Percentiles rank a stretch among this genome's conserved stretches.
Evolutionary conservation across 805 yeast genomes (phyloP).

Genomic region (Cyberlindnera japonica): DNA sequence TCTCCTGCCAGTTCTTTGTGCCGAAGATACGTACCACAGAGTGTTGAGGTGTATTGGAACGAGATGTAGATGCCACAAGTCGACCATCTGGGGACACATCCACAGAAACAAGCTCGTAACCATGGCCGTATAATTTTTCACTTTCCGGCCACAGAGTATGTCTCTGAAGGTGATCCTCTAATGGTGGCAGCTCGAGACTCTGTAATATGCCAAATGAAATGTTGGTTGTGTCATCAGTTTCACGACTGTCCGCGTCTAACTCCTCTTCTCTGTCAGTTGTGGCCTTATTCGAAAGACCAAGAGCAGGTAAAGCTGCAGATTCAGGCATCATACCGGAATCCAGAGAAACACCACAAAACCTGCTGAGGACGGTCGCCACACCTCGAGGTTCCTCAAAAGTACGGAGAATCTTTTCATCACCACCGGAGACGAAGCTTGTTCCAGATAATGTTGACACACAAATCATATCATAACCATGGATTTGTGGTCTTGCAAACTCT

Average conservation of each 20-base stretch:
- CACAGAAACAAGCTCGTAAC: slow-evolving; percentile 83
- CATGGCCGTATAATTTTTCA: slow-evolving; percentile 95
- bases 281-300: slow-evolving; percentile 92
- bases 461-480: slow-evolving; percentile 96
- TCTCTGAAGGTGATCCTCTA: slow-evolving; percentile 88
- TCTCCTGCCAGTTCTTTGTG: slow-evolving; percentile 56
- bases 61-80: slow-evolving; percentile 84
- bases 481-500: slow-evolving; percentile 95
- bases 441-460: slow-evolving; percentile 60
- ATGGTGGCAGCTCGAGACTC: slow-evolving; percentile 58
- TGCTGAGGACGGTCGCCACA: slow-evolving; percentile 58
- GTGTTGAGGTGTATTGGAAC: slow-evolving; percentile 78
- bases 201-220: slow-evolving; percentile 46
- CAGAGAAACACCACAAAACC: slow-evolving; percentile 44
- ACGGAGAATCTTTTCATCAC: slow-evolving; percentile 90
- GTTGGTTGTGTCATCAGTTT: slow-evolving; percentile 33
- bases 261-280: slow-evolving; percentile 40
- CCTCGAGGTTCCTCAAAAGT: slow-evolving; percentile 86
- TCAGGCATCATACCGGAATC: slow-evolving; percentile 53
- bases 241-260: slow-evolving; percentile 28
- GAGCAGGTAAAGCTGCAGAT: slow-evolving; percentile 85
- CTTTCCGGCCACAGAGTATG: slow-evolving; percentile 93
- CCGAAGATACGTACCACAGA: slow-evolving; percentile 81
- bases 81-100: slow-evolving; percentile 63
- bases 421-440: slow-evolving; percentile 80